Conservation (phyloP, 139 green algal genomes). For the Zygnema cylindricum region DNA sequence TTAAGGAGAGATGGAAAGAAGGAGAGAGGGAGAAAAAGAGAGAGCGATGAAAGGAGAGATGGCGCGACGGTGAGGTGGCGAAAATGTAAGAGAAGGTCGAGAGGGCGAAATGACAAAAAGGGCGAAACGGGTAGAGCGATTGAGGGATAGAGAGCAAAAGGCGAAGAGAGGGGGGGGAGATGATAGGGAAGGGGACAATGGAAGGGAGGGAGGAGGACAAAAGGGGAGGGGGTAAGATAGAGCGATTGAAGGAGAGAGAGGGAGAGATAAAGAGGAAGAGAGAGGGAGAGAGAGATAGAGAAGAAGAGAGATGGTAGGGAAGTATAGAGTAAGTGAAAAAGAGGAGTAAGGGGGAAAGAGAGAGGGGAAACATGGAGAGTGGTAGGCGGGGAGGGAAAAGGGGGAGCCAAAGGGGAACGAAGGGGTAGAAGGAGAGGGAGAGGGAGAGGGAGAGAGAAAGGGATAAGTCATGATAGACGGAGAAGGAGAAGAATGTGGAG, state of each 20-base stretch:
- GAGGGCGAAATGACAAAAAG: too few relatives aligned
- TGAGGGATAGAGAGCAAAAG: too few relatives aligned
- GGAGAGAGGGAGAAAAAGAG: too few relatives aligned
- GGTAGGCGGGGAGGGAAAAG: neutral
- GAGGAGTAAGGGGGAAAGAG: conserved; percentile 6
- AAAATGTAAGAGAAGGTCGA: neutral
- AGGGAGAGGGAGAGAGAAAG: neutral
- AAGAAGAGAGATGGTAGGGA: neutral
- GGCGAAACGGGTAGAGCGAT: too few relatives aligned
- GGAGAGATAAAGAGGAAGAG: neutral
- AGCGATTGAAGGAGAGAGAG: neutral
- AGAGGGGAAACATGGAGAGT: neutral
- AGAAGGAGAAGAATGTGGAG: neutral
- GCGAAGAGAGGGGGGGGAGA: too few relatives aligned
- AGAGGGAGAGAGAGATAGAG: neutral
- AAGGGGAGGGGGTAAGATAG: neutral
- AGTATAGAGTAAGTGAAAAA: neutral
- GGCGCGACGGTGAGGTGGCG: neutral
- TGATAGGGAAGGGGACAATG: neutral
- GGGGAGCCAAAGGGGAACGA: neutral
- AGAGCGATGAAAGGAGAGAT: neutral
- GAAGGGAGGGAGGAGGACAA: neutral
- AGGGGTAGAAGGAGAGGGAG: neutral
- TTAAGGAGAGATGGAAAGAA: too few relatives aligned
- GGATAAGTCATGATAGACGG: neutral